Evolutionary conservation across 345 rosid species (phyloP).

Genomic region (Moricandia moricandioides): DNA sequence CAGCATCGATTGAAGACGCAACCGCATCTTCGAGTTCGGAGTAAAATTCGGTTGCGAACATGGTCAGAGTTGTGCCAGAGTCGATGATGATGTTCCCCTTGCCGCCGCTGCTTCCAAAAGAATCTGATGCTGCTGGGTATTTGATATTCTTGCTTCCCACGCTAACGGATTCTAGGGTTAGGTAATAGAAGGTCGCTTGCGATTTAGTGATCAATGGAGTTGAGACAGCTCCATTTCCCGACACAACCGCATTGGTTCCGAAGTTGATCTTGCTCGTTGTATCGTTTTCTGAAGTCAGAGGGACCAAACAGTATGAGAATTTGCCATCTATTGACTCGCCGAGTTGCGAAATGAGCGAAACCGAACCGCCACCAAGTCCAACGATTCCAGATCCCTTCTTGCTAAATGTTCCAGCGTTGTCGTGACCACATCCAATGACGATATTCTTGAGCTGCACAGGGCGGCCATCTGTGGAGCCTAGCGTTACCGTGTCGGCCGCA

Average conservation of each 20-base stretch:
- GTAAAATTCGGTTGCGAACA: slow-evolving; percentile 32
- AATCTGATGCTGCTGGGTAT: neutral
- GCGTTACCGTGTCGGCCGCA: slow-evolving; percentile 12
- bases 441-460: slow-evolving; percentile 1
- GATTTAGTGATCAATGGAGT: slow-evolving; percentile 1
- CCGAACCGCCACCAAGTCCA: slow-evolving; percentile 28
- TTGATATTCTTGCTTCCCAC: neutral
- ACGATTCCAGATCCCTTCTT: slow-evolving; percentile 13
- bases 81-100: slow-evolving; percentile 55
- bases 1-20: too few relatives aligned
- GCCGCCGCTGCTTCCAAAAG: neutral
- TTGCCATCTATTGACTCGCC: slow-evolving; percentile 5
- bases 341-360: slow-evolving; percentile 18
- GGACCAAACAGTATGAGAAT: slow-evolving; percentile 30
- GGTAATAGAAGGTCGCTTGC: neutral
- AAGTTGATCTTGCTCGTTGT: slow-evolving; percentile 21
- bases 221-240: slow-evolving; percentile 11
- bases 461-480: neutral
- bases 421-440: slow-evolving; percentile 24
- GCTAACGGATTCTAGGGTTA: slow-evolving; percentile 28
- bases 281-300: neutral
- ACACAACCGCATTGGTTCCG: neutral
- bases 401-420: slow-evolving; percentile 4
- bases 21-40: neutral
- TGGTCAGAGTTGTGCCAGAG: slow-evolving; percentile 53